Evolutionary conservation across 2,329 filamentous ascomycete genomes (phyloP), one percentile per base, ranked within the genome.

Genomic region (Nothophoma quercina): DNA sequence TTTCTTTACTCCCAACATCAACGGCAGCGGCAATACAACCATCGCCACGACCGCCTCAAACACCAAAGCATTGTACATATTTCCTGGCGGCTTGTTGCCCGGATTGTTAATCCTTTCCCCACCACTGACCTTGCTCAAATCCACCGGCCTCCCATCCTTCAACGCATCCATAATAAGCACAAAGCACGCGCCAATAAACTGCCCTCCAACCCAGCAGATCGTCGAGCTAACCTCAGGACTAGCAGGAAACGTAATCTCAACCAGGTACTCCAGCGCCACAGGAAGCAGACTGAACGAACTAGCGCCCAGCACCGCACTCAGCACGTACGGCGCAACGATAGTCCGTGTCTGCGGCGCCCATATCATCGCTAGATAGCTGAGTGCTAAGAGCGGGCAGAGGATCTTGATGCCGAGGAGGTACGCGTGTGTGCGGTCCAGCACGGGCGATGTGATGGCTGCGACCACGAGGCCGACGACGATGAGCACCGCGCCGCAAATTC

Each of bases 401-500:
- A 88, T 60, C 67, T 90, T 91, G 73, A 96, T 86, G 19, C 87
- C 84, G 4, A 83, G 71, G 0, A 96, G 78, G 68, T 93, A 96
- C 21, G 84, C 80, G 74, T 97, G 96, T 49, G 87, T 93, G 44
- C 88, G 85, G 77, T 98, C 95, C 58, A 96, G 85, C 61, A 97
- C 81, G 0, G 93, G 93, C 0, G 88, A 90, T 0, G 86, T 82
- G 56, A 96, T 79, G 12, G 91, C 95, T 0, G 91, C 83, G 4
- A 84, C 75, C 35, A 96, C 81, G 1, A 99, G 85, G 7, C 95
- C 95, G 45, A 95, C 90, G 38, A 96, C 81, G 70, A 98, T 98
- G 26, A 98, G 83, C 7, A 98, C 75, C 0, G 90, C 95, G 59
- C 95, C 95, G 9, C 88, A 91, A 65, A 98, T 93, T 26, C 95